Percentiles rank a stretch among this genome's conserved stretches.
Conservation (phyloP, 1,284 basidiomycete species). For the Trametes polyzona region DNA sequence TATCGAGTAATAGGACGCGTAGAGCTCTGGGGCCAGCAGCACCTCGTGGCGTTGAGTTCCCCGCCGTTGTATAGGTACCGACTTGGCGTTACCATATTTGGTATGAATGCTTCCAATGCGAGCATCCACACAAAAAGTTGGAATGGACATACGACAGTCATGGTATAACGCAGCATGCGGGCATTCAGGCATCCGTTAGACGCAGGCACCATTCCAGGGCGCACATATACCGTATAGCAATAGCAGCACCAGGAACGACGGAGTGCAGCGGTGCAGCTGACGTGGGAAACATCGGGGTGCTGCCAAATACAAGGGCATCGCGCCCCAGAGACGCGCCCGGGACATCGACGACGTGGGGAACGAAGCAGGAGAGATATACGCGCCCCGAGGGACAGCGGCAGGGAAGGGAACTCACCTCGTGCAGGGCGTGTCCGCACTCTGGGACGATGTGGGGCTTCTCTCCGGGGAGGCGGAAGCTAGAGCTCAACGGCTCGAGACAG, state of each 20-base stretch:
- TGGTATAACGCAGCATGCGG: not conserved
- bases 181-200: not conserved
- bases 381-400: not conserved
- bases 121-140: not conserved
- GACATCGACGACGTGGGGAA: not conserved
- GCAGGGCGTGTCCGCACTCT: constrained; percentile 95
- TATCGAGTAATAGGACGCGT: too few species aligned
- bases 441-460: constrained; percentile 98
- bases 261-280: not conserved
- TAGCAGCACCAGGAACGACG: not conserved
- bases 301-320: constrained; percentile 3
- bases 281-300: constrained; percentile 17
- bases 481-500: constrained; percentile 88
- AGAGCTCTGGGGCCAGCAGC: too few species aligned
- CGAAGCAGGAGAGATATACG: not conserved
- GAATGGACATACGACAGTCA: not conserved
- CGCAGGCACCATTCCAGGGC: constrained; percentile 3
- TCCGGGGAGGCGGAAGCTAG: constrained; percentile 85
- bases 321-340: not conserved
- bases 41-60: not conserved
- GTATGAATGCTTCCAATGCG: constrained; percentile 2
- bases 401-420: constrained; percentile 65
- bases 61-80: not conserved
- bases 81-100: constrained; percentile 5
- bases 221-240: not conserved